Percentiles rank a stretch among this genome's conserved stretches.
Evolutionary conservation across 345 rosid genomes (phyloP).

Genomic region (Hibiscus trionum): DNA sequence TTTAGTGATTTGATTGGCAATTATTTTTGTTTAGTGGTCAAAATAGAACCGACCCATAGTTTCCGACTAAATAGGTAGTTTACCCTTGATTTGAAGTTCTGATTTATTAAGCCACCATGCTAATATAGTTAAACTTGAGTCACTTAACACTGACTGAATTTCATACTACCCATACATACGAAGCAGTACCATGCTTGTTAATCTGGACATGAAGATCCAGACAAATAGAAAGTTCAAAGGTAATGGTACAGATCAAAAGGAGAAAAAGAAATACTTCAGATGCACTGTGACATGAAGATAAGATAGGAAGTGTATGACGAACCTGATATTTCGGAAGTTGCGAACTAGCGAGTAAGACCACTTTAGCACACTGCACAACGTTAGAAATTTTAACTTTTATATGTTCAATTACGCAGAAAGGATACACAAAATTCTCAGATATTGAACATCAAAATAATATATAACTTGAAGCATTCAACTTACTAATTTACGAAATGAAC

Average conservation of each 20-base stretch:
- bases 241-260: background rate
- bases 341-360: constrained; percentile 1
- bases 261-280: background rate
- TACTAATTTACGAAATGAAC: background rate
- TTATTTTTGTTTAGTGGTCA: too few species aligned
- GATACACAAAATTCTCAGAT: background rate
- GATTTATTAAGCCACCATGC: too few species aligned
- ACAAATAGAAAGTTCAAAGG: background rate
- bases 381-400: background rate
- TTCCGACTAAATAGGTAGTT: too few species aligned
- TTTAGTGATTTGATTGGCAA: too few species aligned
- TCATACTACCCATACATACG: background rate
- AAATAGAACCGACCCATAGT: too few species aligned
- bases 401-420: background rate
- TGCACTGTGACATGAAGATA: background rate
- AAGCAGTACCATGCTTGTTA: background rate
- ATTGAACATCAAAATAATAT: background rate
- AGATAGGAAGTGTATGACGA: background rate
- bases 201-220: background rate
- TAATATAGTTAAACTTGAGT: background rate
- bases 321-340: background rate
- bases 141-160: background rate
- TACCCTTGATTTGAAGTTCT: too few species aligned
- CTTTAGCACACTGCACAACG: background rate
- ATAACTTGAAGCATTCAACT: background rate